Evolutionary conservation across 176 grass and related monocot genomes (phyloP), one percentile per base, ranked within the genome.

Genomic region (Elymus sibiricus): DNA sequence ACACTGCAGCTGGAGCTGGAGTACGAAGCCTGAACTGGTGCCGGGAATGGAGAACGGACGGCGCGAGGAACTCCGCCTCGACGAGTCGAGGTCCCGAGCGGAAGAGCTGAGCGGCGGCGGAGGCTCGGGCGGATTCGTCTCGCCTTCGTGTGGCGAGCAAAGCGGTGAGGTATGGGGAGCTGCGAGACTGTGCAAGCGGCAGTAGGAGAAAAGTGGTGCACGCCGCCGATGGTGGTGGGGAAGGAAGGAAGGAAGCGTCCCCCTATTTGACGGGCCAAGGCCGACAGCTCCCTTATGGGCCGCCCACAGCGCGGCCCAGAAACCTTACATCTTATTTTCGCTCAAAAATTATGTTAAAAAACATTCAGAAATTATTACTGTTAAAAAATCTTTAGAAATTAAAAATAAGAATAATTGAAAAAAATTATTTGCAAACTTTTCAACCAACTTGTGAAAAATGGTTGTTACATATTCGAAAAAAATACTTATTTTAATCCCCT

Each of bases 11-110:
- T 39, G 64, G 34, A 38, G 82, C 68, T 27, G 82, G 58, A 0
- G 82, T 46, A 19, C 66, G 11, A 8, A 70, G 1, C 68, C 80
- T 21, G 42, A 43, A 68, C n/a, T 38, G 76, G 55, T 5, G 55
- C 55, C 29, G 29, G 79, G 60, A 87, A 82, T 59, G 55, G 65
- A 74, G 75, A 74, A 63, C 31, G 74, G 81, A 51, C 25, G 81
- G 29, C 40, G 15, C 16, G 53, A 47, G 77, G 80, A 88, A 39
- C 65, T 22, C 22, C 67, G 74, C 65, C 35, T 39, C 64, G 15
- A 16, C 5, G 51, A 61, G 17, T 2, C 21, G 22, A 49, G 39
- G 53, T 72, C 55, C 40, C 6, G 29, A 12, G 65, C 8, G 68
- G 74, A 32, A 31, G 39, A 53, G 25, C 35, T 31, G 58, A 16